These are phyloP conservation scores for Blastocystis sp. DNA, from an alignment of 352 stramenopile species.

Conservation along the genomic window DNA sequence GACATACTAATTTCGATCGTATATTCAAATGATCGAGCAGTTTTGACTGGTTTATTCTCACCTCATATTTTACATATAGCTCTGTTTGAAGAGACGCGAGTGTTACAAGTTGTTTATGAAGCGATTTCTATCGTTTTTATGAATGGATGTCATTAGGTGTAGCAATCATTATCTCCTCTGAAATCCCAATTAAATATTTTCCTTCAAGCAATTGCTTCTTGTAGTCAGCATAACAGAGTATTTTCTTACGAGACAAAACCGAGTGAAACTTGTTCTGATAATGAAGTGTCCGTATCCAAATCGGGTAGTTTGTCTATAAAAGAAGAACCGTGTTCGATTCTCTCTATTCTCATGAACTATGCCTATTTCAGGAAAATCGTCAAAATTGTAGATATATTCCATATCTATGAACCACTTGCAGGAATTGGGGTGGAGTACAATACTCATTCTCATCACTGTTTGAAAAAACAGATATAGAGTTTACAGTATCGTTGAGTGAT, in stretches of 20 bases:
- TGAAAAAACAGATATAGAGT: neutral
- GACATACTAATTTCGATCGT: conserved; percentile 26
- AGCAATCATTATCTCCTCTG: neutral
- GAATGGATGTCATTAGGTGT: neutral
- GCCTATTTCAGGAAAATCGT: neutral
- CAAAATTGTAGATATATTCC: conserved; percentile 15
- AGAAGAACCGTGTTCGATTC: neutral
- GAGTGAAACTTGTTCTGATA: no score
- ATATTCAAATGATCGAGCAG: neutral
- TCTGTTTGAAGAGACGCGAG: neutral
- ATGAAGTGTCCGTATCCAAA: neutral
- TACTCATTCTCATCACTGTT: neutral
- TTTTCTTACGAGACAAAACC: no score
- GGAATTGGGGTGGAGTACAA: neutral
- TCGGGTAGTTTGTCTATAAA: no score
- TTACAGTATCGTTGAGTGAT: no score
- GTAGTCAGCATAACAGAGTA: neutral
- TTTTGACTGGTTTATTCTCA: neutral
- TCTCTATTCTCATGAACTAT: neutral
- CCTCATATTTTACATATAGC: neutral
- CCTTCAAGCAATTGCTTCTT: conserved; percentile 24
- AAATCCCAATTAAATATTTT: conserved; percentile 35
- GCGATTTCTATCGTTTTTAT: neutral
- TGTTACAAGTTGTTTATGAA: neutral
- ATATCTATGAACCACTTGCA: conserved; percentile 27